Evolutionary conservation across 2,329 filamentous ascomycete species (phyloP).

Genomic region (Colletotrichum cuscutae): DNA sequence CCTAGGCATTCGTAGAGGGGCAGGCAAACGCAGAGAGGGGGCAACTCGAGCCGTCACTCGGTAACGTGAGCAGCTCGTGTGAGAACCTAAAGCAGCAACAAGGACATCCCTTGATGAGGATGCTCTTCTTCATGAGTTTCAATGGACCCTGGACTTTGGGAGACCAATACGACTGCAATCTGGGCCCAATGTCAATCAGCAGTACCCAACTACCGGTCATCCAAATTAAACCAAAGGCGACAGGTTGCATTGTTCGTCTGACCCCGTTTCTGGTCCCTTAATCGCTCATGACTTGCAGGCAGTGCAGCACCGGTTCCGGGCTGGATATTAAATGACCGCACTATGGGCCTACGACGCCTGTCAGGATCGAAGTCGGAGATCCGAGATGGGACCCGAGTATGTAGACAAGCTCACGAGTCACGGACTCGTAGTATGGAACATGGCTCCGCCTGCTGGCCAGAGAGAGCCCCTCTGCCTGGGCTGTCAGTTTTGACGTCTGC

Average conservation of each 20-base stretch:
- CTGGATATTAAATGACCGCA: slow-evolving; percentile 4
- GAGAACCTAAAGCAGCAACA: not conserved
- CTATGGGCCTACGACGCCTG: not conserved
- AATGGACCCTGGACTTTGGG: not conserved
- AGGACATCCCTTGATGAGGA: not conserved
- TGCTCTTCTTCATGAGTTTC: not conserved
- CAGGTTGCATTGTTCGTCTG: slow-evolving; percentile 2
- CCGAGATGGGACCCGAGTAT: slow-evolving; percentile 8
- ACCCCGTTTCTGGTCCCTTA: not conserved
- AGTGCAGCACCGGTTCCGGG: slow-evolving; percentile 20
- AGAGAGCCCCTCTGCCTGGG: not conserved
- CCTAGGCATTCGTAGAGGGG: not conserved
- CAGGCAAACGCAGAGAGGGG: not conserved
- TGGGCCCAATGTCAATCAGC: not conserved
- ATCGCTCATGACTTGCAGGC: slow-evolving; percentile 21
- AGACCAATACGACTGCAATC: not conserved
- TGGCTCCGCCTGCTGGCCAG: slow-evolving; percentile 11
- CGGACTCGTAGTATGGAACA: not conserved
- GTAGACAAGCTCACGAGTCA: too few relatives aligned
- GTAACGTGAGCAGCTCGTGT: not conserved
- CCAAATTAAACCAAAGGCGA: not conserved
- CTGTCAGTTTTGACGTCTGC: not conserved
- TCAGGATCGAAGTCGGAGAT: slow-evolving; percentile 13
- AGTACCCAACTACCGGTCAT: slow-evolving; percentile 1
- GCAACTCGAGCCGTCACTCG: not conserved